Conservation (phyloP, 441 rosid genomes). For the Bruguiera hainesii region DNA sequence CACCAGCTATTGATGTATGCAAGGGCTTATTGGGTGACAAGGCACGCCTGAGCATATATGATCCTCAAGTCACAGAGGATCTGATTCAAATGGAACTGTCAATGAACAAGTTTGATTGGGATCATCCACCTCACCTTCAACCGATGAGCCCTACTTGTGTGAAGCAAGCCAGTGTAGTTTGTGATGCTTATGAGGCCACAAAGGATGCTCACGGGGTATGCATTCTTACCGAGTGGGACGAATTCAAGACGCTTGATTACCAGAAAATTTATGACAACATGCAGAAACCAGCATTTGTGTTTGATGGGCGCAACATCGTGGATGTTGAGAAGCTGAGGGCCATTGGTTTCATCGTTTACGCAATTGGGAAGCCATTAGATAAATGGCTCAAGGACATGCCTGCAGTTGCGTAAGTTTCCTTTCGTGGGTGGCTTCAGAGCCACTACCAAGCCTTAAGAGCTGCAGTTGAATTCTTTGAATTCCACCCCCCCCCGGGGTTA, state of each 20-base stretch:
- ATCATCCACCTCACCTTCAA: slow-evolving; percentile 79
- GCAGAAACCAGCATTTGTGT: slow-evolving; percentile 87
- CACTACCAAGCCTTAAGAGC: background rate
- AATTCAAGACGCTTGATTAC: slow-evolving; percentile 72
- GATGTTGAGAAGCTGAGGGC: slow-evolving; percentile 56
- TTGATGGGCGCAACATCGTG: slow-evolving; percentile 71
- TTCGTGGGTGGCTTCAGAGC: background rate
- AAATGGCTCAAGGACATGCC: slow-evolving; percentile 93
- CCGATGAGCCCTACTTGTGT: slow-evolving; percentile 64
- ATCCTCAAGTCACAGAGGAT: slow-evolving; percentile 77
- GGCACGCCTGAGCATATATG: slow-evolving; percentile 74
- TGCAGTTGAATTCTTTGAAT: background rate
- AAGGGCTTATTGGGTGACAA: slow-evolving; percentile 81
- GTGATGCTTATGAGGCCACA: slow-evolving; percentile 77
- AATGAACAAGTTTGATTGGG: slow-evolving; percentile 86
- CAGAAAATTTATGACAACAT: slow-evolving; percentile 60
- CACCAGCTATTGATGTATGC: slow-evolving; percentile 90
- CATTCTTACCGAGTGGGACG: slow-evolving; percentile 87
- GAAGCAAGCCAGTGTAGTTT: slow-evolving; percentile 55
- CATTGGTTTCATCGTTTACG: slow-evolving; percentile 83
- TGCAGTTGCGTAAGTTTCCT: slow-evolving; percentile 45
- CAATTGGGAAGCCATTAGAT: slow-evolving; percentile 87
- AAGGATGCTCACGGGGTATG: slow-evolving; percentile 82
- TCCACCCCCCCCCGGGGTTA: too few relatives aligned
- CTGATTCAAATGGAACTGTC: slow-evolving; percentile 77